These are phyloP conservation scores for Volvariella surrecta DNA, from an alignment of 1,284 basidiomycete species.

Conservation along the genomic window DNA sequence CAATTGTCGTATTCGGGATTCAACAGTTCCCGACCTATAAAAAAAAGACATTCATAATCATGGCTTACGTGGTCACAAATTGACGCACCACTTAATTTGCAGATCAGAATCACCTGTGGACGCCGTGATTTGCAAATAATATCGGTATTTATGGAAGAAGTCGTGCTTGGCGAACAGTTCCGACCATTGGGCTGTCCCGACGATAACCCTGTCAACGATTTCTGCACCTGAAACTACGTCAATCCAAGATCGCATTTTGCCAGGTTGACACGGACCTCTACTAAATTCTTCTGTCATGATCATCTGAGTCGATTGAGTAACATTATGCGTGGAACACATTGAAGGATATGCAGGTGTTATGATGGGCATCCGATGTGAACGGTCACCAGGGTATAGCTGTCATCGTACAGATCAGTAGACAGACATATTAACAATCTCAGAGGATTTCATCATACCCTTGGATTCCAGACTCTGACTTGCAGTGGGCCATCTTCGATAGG, in stretches of 20 bases:
- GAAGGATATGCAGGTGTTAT: slow-evolving; percentile 99
- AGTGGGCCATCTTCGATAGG: slow-evolving; percentile 94
- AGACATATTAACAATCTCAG: not conserved
- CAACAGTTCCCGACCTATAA: slow-evolving; percentile 87
- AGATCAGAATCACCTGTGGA: slow-evolving; percentile 78
- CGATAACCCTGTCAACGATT: slow-evolving; percentile 88
- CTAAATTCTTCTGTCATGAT: slow-evolving; percentile 97
- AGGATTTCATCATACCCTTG: slow-evolving; percentile 56
- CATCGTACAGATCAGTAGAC: slow-evolving; percentile 1
- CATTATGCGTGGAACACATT: slow-evolving; percentile 99
- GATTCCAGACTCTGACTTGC: slow-evolving; percentile 97
- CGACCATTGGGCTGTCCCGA: slow-evolving; percentile 82
- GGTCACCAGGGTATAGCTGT: slow-evolving; percentile 87
- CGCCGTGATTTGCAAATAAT: slow-evolving; percentile 98
- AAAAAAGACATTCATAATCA: slow-evolving; percentile 1
- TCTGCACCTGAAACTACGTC: slow-evolving; percentile 57
- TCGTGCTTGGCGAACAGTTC: slow-evolving; percentile 92
- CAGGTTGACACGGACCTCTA: slow-evolving; percentile 48
- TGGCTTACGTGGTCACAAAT: not conserved
- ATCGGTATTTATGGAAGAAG: slow-evolving; percentile 95
- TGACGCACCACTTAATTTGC: slow-evolving; percentile 88
- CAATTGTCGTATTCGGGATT: slow-evolving; percentile 91
- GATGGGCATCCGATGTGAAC: slow-evolving; percentile 98
- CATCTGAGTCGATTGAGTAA: slow-evolving; percentile 91
- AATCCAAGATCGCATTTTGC: slow-evolving; percentile 5